These are phyloP conservation scores for Candida freyschussii DNA, from an alignment of 1,139 yeast species.

Conservation along the genomic window DNA sequence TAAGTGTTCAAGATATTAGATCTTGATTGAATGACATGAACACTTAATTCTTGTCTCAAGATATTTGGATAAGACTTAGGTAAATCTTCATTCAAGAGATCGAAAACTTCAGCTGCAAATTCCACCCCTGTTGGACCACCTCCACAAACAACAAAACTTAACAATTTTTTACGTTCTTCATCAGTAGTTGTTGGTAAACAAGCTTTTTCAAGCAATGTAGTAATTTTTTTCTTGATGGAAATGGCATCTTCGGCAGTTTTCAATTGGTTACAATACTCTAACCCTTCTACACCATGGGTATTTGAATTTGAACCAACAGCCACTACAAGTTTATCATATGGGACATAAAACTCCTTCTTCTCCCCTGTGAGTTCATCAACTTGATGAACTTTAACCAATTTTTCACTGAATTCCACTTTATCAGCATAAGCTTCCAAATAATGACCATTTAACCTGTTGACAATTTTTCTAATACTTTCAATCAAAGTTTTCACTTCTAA, in stretches of 20 bases:
- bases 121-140: constrained; percentile 74
- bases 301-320: constrained; percentile 63
- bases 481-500: constrained; percentile 48
- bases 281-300: constrained; percentile 62
- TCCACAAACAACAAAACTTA: constrained; percentile 63
- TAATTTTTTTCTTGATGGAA: constrained; percentile 47
- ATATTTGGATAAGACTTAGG: constrained; percentile 49
- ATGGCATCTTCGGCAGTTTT: constrained; percentile 67
- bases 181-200: constrained; percentile 56
- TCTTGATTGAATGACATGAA: constrained; percentile 61
- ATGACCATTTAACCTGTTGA: constrained; percentile 46
- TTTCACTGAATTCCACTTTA: constrained; percentile 45
- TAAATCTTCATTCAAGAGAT: constrained; percentile 55
- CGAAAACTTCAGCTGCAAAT: constrained; percentile 61
- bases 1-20: constrained; percentile 60
- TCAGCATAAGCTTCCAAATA: constrained; percentile 54
- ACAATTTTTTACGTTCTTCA: constrained; percentile 51
- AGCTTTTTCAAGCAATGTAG: constrained; percentile 51
- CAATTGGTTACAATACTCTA: constrained; percentile 51
- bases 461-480: constrained; percentile 54
- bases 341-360: constrained; percentile 43
- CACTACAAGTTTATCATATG: constrained; percentile 58
- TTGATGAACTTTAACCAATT: constrained; percentile 48
- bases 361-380: constrained; percentile 35
- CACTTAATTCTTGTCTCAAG: constrained; percentile 53